A percentile compares a stretch with the other conserved stretches of the same genome.
These are phyloP conservation scores for Alternaria sp. DNA, from an alignment of 2,329 filamentous ascomycete genomes.

Conservation along the genomic window DNA sequence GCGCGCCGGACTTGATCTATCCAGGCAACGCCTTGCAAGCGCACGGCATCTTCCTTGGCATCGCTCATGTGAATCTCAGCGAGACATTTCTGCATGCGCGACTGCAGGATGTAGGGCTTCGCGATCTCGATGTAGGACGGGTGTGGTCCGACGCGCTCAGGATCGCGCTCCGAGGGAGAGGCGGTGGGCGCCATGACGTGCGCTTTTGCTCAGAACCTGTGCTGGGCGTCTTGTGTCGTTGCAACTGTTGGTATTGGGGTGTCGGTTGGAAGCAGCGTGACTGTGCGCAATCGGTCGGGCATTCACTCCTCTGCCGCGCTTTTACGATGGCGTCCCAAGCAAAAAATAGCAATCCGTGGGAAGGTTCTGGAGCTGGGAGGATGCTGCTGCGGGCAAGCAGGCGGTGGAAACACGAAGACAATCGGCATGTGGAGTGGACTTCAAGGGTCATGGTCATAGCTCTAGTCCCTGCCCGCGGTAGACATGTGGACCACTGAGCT, in stretches of 20 bases:
- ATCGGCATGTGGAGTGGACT: conserved; percentile 12
- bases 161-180: conserved; percentile 30
- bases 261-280: neutral
- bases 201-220: neutral
- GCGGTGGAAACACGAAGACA: neutral
- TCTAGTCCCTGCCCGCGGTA: conserved; percentile 1
- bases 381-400: neutral
- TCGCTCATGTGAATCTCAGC: conserved; percentile 73
- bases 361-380: neutral
- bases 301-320: neutral
- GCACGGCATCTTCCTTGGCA: conserved; percentile 77
- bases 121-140: conserved; percentile 69
- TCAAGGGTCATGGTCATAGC: conserved; percentile 30
- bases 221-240: neutral
- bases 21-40: conserved; percentile 85
- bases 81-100: conserved; percentile 76
- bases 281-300: neutral
- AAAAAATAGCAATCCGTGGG: neutral
- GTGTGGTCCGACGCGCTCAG: conserved; percentile 57
- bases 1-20: conserved; percentile 83
- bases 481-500: neutral
- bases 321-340: neutral
- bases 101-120: conserved; percentile 81
- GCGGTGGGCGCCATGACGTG: conserved; percentile 40
- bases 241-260: neutral